Percentiles rank a stretch among this genome's conserved stretches.
Evolutionary conservation across 2,329 filamentous ascomycete genomes (phyloP).

Genomic region (Phialocephala subalpina): DNA sequence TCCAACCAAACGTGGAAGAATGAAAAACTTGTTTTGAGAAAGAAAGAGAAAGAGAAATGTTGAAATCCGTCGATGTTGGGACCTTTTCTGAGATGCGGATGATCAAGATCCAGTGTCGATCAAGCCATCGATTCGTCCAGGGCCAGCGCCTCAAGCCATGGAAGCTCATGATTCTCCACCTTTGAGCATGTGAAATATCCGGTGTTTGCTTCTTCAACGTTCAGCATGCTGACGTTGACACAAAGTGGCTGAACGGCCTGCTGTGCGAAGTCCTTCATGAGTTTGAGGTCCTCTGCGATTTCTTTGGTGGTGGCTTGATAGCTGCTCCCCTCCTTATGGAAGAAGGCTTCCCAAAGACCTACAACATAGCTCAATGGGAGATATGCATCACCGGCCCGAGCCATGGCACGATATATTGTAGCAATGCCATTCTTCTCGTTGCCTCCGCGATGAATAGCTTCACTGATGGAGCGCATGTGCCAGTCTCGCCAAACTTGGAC

Average conservation of each 20-base stretch:
- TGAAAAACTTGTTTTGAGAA: neutral
- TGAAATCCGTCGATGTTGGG: neutral
- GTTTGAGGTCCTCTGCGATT: slow-evolving; percentile 26
- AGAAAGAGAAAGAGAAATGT: neutral
- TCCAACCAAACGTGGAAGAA: neutral
- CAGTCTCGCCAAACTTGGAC: slow-evolving; percentile 39
- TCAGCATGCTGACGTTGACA: slow-evolving; percentile 35
- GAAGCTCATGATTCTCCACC: slow-evolving; percentile 34
- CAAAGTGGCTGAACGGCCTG: slow-evolving; percentile 28
- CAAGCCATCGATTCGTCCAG: neutral
- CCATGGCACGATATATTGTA: slow-evolving; percentile 33
- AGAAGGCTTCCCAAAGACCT: slow-evolving; percentile 7
- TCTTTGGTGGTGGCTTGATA: slow-evolving; percentile 13
- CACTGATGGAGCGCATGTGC: slow-evolving; percentile 26
- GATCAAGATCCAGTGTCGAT: neutral
- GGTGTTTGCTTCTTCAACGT: slow-evolving; percentile 30
- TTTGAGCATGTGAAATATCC: slow-evolving; percentile 38
- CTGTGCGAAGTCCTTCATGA: slow-evolving; percentile 35
- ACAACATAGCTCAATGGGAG: slow-evolving; percentile 23
- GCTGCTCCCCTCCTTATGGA: neutral
- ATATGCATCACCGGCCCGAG: slow-evolving; percentile 35
- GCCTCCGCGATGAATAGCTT: slow-evolving; percentile 1
- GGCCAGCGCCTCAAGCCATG: slow-evolving; percentile 26
- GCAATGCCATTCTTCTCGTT: slow-evolving; percentile 11
- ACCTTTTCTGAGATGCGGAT: neutral